Percentiles rank a stretch among this genome's conserved stretches.
Conservation (phyloP, 2,329 filamentous ascomycete species). For the Fusarium irregulare region DNA sequence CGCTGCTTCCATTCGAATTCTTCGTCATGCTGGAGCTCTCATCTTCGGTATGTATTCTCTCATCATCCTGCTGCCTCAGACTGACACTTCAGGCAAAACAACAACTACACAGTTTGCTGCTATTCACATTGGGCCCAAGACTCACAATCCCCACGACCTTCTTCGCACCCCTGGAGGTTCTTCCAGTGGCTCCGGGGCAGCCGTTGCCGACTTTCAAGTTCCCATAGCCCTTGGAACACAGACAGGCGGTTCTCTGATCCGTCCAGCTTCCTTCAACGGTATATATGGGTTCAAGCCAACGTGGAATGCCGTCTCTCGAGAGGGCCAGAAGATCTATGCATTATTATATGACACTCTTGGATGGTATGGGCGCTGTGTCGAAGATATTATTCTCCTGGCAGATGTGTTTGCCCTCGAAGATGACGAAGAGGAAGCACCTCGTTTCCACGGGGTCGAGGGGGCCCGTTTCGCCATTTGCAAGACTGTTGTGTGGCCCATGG, state of each 20-base stretch:
- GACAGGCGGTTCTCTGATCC: constrained; percentile 73
- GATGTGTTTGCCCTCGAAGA: constrained; percentile 67
- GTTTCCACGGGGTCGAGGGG: constrained; percentile 55
- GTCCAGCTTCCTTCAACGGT: constrained; percentile 74
- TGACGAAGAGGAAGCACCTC: constrained; percentile 52
- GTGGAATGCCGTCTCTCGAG: constrained; percentile 71
- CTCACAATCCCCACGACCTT: constrained; percentile 72
- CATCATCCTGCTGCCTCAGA: background rate
- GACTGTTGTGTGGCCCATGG: constrained; percentile 65
- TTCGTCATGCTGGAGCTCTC: constrained; percentile 67
- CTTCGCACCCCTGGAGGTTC: constrained; percentile 75
- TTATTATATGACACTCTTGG: constrained; percentile 72
- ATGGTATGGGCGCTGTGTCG: constrained; percentile 67
- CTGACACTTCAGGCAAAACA: constrained; percentile 38
- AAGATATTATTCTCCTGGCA: constrained; percentile 68
- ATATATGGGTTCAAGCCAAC: constrained; percentile 76
- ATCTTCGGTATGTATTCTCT: constrained; percentile 55
- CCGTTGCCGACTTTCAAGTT: constrained; percentile 72
- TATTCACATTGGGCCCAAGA: constrained; percentile 63
- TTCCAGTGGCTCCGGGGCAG: constrained; percentile 74
- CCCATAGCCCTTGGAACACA: constrained; percentile 73
- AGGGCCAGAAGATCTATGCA: constrained; percentile 70
- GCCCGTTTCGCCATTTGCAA: constrained; percentile 67
- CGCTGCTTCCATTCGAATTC: constrained; percentile 62
- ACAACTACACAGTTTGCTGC: constrained; percentile 74